phyloP scores from a whole-genome alignment of 2,329 filamentous ascomycete species.

The Graphilbum sp. region DNA sequence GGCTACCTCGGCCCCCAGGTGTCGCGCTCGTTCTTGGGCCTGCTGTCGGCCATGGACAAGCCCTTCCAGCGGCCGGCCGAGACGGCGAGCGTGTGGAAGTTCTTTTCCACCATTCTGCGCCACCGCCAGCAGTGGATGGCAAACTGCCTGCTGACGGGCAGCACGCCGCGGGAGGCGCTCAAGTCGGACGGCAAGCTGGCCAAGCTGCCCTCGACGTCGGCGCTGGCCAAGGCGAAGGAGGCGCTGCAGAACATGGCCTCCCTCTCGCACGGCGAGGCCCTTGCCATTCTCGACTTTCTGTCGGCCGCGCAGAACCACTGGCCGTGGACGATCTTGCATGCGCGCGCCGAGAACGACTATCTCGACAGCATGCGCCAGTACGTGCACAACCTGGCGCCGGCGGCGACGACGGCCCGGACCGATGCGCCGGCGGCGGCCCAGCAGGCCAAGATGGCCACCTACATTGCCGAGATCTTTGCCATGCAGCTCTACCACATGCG shows the following conservation, averaged over 20 bases:
- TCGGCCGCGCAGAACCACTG: slow-evolving; percentile 82
- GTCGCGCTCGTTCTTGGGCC: slow-evolving; percentile 67
- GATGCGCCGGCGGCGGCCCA: slow-evolving; percentile 40
- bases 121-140: slow-evolving; percentile 94
- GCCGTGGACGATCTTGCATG: slow-evolving; percentile 79
- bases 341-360: slow-evolving; percentile 59
- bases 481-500: slow-evolving; percentile 81
- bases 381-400: slow-evolving; percentile 40
- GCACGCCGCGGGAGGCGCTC: slow-evolving; percentile 62
- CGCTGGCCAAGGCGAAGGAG: slow-evolving; percentile 59
- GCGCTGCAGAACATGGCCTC: slow-evolving; percentile 49
- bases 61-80: slow-evolving; percentile 52
- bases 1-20: slow-evolving; percentile 73
- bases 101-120: slow-evolving; percentile 72
- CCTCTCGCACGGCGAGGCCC: slow-evolving; percentile 46
- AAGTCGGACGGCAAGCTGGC: slow-evolving; percentile 34
- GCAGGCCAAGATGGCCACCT: slow-evolving; percentile 58
- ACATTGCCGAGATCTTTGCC: slow-evolving; percentile 73
- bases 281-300: slow-evolving; percentile 74
- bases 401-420: slow-evolving; percentile 33
- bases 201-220: slow-evolving; percentile 37
- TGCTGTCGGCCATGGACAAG: slow-evolving; percentile 61
- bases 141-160: slow-evolving; percentile 78
- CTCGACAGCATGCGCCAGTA: slow-evolving; percentile 57
- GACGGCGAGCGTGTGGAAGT: slow-evolving; percentile 60